Conservation (phyloP, 306 rosid species). For the Ormosia emarginata region DNA sequence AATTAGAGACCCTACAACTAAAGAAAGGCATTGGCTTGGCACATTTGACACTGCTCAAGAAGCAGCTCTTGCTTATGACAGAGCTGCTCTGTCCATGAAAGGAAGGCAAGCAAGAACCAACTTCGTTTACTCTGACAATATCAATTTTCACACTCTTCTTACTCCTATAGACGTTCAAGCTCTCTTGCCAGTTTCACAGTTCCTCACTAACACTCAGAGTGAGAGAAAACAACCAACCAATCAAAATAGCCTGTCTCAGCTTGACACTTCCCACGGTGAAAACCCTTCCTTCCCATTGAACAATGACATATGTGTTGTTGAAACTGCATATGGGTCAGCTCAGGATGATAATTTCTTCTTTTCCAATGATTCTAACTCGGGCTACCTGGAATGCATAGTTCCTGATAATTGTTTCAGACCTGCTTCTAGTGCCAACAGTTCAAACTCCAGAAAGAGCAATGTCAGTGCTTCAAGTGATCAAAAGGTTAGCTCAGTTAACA, state of each 20-base stretch:
- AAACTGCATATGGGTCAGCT: slow-evolving; percentile 28
- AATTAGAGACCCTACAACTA: slow-evolving; percentile 93
- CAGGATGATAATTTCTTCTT: slow-evolving; percentile 53
- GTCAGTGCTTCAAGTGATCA: slow-evolving; percentile 31
- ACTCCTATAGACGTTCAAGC: slow-evolving; percentile 58
- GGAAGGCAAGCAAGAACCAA: slow-evolving; percentile 96
- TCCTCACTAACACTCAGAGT: slow-evolving; percentile 31
- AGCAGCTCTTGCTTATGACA: slow-evolving; percentile 99
- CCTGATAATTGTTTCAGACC: slow-evolving; percentile 88
- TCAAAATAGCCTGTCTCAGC: slow-evolving; percentile 39
- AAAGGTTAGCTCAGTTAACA: slow-evolving; percentile 11
- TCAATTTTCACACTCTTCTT: slow-evolving; percentile 61
- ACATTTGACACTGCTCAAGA: slow-evolving; percentile 99
- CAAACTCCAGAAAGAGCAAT: slow-evolving; percentile 30
- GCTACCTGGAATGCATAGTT: slow-evolving; percentile 91
- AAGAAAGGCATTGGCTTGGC: slow-evolving; percentile 98
- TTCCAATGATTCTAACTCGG: slow-evolving; percentile 63
- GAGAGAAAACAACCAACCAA: slow-evolving; percentile 34
- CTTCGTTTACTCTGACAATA: slow-evolving; percentile 74
- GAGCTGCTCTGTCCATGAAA: slow-evolving; percentile 98
- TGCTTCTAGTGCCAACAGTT: slow-evolving; percentile 29
- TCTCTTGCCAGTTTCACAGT: slow-evolving; percentile 45
- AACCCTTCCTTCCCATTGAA: slow-evolving; percentile 12
- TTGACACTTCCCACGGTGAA: neutral
- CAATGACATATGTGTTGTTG: slow-evolving; percentile 21